A percentile compares a stretch with the other conserved stretches of the same genome.
phyloP scores from a whole-genome alignment of 1,284 basidiomycete species.

The Sanghuangporus weigelae region DNA sequence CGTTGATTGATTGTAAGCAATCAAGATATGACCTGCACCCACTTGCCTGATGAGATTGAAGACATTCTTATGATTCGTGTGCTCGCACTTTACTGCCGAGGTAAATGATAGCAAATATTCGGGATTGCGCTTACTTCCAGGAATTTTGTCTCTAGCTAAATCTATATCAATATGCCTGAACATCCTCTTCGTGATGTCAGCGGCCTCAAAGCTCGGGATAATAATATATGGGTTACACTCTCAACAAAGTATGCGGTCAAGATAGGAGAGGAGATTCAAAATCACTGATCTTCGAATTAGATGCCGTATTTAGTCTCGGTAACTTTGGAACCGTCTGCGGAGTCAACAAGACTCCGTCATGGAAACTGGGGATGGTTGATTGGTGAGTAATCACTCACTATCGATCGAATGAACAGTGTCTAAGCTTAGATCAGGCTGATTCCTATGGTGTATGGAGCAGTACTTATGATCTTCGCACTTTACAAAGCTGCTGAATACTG shows the following conservation, averaged over 20 bases:
- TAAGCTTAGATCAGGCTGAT: no score
- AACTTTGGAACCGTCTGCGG: neutral
- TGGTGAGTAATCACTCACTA: neutral
- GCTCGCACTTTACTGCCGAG: slow-evolving; percentile 3
- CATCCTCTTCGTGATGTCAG: neutral
- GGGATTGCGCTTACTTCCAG: neutral
- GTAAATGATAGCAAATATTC: neutral
- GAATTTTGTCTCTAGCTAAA: neutral
- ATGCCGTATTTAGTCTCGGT: neutral
- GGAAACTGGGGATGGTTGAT: neutral
- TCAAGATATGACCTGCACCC: neutral
- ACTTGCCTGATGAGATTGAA: neutral
- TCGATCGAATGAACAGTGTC: no score
- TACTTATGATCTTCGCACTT: no score
- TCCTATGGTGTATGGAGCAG: no score
- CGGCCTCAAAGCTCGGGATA: no score
- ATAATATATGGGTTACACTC: no score
- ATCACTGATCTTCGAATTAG: neutral
- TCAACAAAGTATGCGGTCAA: no score
- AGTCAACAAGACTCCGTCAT: neutral
- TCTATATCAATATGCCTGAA: neutral
- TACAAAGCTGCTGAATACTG: no score
- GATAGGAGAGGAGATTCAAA: neutral
- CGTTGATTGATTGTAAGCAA: slow-evolving; percentile 4
- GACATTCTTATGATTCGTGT: slow-evolving; percentile 11